Conservation (phyloP, 2,329 filamentous ascomycete genomes). For the Fusarium austroafricanum region DNA sequence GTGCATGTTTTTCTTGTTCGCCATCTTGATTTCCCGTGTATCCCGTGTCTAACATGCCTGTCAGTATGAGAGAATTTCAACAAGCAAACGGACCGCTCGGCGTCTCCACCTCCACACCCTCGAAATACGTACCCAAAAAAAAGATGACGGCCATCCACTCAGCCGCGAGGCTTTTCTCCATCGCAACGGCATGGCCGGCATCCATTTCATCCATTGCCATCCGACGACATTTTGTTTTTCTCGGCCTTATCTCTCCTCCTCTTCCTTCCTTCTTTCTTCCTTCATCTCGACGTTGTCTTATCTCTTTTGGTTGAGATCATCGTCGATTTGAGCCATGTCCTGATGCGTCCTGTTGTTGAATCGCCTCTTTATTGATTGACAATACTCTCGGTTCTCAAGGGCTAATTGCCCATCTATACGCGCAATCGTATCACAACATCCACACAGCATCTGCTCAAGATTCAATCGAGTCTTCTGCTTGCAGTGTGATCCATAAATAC, state of each 20-base stretch:
- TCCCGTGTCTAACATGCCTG: background rate
- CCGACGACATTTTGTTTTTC: constrained; percentile 32
- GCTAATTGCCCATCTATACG: constrained; percentile 8
- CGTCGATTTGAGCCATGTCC: constrained; percentile 39
- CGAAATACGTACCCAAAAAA: constrained; percentile 42
- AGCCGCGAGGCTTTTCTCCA: constrained; percentile 41
- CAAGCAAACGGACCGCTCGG: constrained; percentile 42
- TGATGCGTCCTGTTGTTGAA: constrained; percentile 23
- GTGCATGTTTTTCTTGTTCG: background rate
- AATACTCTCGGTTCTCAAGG: constrained; percentile 11
- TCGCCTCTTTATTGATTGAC: constrained; percentile 19
- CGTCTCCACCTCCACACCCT: constrained; percentile 45
- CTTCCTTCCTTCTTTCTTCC: constrained; percentile 9
- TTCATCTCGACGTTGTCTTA: constrained; percentile 29
- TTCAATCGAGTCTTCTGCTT: background rate
- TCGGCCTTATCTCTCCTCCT: constrained; percentile 19
- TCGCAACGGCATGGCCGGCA: constrained; percentile 45
- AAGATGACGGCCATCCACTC: constrained; percentile 37
- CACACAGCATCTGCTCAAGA: constrained; percentile 4
- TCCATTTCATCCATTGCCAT: constrained; percentile 28
- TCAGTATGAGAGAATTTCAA: constrained; percentile 45
- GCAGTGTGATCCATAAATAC: background rate
- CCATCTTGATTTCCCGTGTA: background rate
- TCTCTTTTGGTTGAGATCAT: constrained; percentile 34
- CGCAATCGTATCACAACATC: constrained; percentile 14